Conservation (phyloP, 768 basidiomycete genomes). For the Strobilomyces confusus region DNA sequence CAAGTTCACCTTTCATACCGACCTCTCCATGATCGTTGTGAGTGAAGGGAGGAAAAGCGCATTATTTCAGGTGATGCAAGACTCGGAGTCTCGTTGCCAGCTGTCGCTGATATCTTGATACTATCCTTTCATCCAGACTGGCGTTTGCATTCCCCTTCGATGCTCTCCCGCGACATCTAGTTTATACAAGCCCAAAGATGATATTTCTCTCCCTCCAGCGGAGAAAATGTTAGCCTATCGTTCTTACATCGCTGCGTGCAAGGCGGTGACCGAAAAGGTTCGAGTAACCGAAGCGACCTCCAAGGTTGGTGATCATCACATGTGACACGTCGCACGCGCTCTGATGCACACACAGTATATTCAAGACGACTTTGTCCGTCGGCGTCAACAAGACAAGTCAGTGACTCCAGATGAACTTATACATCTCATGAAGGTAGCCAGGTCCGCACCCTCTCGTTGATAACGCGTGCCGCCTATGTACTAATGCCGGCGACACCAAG, state of each 20-base stretch:
- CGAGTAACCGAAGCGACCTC: conserved; percentile 51
- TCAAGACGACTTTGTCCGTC: conserved; percentile 66
- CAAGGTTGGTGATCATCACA: conserved; percentile 40
- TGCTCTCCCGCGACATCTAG: conserved; percentile 23
- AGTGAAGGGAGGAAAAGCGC: conserved; percentile 64
- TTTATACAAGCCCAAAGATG: conserved; percentile 48
- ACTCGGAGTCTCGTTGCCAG: not conserved
- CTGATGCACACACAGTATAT: conserved; percentile 49
- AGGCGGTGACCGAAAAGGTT: conserved; percentile 42
- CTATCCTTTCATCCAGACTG: conserved; percentile 45
- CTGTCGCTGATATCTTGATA: not conserved
- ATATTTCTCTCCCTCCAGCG: conserved; percentile 42
- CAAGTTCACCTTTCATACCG: conserved; percentile 67
- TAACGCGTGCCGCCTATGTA: not conserved
- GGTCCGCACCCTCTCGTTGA: conserved; percentile 39
- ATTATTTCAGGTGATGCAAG: conserved; percentile 57
- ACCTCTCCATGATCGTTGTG: conserved; percentile 61
- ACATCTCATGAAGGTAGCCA: conserved; percentile 62
- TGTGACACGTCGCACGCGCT: not conserved
- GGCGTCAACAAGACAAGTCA: conserved; percentile 36
- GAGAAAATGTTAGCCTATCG: conserved; percentile 55
- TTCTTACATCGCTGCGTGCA: conserved; percentile 57
- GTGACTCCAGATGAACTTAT: conserved; percentile 60
- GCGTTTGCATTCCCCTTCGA: conserved; percentile 49
- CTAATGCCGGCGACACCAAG: conserved; percentile 33